These are phyloP conservation scores for Corynascus novoguineensis DNA, from an alignment of 495 filamentous ascomycete species.

Conservation along the genomic window DNA sequence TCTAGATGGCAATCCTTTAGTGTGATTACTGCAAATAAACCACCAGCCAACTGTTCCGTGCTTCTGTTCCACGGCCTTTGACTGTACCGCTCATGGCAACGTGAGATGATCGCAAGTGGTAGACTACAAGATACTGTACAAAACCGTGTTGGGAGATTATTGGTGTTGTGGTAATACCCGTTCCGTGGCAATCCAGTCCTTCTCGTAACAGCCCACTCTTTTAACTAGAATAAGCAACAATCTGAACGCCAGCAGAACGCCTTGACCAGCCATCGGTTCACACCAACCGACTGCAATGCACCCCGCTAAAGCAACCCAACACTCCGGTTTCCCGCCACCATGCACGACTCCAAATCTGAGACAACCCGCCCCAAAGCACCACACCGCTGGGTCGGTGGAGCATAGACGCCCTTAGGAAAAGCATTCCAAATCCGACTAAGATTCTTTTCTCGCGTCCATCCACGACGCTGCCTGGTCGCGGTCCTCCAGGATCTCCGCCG, in stretches of 20 bases:
- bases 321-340: background rate
- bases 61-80: background rate
- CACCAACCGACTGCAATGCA: slow-evolving; percentile 12
- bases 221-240: background rate
- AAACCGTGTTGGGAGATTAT: background rate
- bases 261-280: background rate
- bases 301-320: slow-evolving; percentile 2
- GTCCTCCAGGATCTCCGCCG: slow-evolving; percentile 8
- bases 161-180: background rate
- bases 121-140: slow-evolving; percentile 13
- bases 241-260: background rate
- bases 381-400: too few relatives aligned
- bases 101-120: background rate
- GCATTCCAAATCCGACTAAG: slow-evolving; percentile 6
- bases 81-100: slow-evolving; percentile 3
- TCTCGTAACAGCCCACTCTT: background rate
- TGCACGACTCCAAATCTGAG: background rate
- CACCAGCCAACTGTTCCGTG: too few relatives aligned
- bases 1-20: too few relatives aligned
- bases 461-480: slow-evolving; percentile 12
- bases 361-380: background rate
- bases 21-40: too few relatives aligned
- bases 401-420: too few relatives aligned
- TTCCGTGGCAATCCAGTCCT: background rate
- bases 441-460: slow-evolving; percentile 16